A percentile compares a stretch with the other conserved stretches of the same genome.
Evolutionary conservation across 306 rosid genomes (phyloP).

Genomic region (Albizia julibrissin): DNA sequence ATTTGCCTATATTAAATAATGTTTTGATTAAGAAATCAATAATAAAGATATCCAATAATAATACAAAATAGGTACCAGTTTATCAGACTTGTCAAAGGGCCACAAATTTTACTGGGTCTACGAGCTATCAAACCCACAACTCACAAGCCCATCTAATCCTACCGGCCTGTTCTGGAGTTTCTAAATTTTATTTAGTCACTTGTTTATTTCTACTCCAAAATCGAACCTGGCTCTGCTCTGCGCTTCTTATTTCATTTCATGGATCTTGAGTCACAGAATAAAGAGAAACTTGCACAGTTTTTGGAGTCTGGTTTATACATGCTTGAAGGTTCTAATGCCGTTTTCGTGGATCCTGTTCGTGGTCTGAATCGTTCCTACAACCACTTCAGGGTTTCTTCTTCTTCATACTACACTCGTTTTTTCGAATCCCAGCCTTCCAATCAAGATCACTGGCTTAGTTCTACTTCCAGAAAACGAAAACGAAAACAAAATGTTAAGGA

Average conservation of each 20-base stretch:
- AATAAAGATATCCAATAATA: no score
- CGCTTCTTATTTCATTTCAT: not conserved
- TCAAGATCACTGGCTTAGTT: conserved; percentile 27
- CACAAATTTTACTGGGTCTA: not conserved
- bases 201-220: not conserved
- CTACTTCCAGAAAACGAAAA: conserved; percentile 55
- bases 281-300: conserved; percentile 39
- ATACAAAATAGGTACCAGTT: no score
- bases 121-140: not conserved
- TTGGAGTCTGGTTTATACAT: conserved; percentile 57
- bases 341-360: conserved; percentile 83
- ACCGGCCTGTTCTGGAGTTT: not conserved
- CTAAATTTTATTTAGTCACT: not conserved
- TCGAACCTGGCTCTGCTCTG: not conserved
- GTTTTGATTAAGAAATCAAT: no score
- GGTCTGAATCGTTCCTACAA: conserved; percentile 68
- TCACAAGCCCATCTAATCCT: not conserved
- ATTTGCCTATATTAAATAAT: no score
- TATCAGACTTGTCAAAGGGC: not conserved
- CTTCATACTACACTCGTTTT: conserved; percentile 66
- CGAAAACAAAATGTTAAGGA: conserved; percentile 57
- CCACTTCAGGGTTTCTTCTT: conserved; percentile 66
- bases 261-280: conserved; percentile 34
- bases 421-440: conserved; percentile 44
- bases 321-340: conserved; percentile 47